These are phyloP conservation scores for Cryptococcus sp. DNA, from an alignment of 1,284 basidiomycete species.

Conservation along the genomic window DNA sequence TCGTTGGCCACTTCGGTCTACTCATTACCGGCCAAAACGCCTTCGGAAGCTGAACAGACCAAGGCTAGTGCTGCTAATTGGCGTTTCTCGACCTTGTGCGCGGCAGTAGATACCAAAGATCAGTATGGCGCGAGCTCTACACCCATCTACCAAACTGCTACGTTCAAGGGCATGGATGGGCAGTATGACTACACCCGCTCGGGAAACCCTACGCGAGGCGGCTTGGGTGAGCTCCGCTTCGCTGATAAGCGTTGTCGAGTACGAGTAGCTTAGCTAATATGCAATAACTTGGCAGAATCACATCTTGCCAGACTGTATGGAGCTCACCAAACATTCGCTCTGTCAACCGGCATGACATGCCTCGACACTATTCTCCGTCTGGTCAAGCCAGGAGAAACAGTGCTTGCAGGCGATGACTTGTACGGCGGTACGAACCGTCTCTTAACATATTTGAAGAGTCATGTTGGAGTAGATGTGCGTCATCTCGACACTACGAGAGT, in stretches of 20 bases:
- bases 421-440: slow-evolving; percentile 98
- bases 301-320: slow-evolving; percentile 94
- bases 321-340: slow-evolving; percentile 81
- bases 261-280: slow-evolving; percentile 2
- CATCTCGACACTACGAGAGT: slow-evolving; percentile 86
- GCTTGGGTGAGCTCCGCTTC: slow-evolving; percentile 68
- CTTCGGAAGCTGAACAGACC: slow-evolving; percentile 34
- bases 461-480: slow-evolving; percentile 86
- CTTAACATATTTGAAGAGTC: slow-evolving; percentile 82
- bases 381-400: slow-evolving; percentile 89
- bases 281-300: slow-evolving; percentile 63
- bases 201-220: slow-evolving; percentile 94
- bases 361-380: slow-evolving; percentile 92
- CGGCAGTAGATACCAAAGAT: slow-evolving; percentile 91
- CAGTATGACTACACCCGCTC: slow-evolving; percentile 89
- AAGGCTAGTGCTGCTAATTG: slow-evolving; percentile 39
- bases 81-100: slow-evolving; percentile 58
- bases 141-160: slow-evolving; percentile 97
- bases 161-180: slow-evolving; percentile 92
- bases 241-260: not conserved
- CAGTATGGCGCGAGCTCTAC: slow-evolving; percentile 92
- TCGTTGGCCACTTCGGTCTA: slow-evolving; percentile 27
- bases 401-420: slow-evolving; percentile 95
- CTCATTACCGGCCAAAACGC: slow-evolving; percentile 37
- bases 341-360: slow-evolving; percentile 97